phyloP scores from a whole-genome alignment of 495 filamentous ascomycete species.

The Penicillium soppii region DNA sequence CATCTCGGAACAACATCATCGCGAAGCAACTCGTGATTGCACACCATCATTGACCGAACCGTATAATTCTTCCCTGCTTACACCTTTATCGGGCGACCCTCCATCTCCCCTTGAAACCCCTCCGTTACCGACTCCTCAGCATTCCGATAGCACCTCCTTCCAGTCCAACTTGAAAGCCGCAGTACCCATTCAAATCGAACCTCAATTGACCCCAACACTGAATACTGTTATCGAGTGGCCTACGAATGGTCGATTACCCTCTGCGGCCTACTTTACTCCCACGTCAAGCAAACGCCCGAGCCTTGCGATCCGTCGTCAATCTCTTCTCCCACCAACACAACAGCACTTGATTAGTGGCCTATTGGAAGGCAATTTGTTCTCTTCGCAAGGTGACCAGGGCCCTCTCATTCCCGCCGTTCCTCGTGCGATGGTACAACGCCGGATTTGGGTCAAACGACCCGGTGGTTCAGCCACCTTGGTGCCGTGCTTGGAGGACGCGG shows the following conservation, averaged over 20 bases:
- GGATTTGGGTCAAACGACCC: conserved; percentile 91
- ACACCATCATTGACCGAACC: conserved; percentile 19
- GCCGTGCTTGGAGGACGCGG: conserved; percentile 77
- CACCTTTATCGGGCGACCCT: conserved; percentile 23
- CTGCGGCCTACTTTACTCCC: conserved; percentile 17
- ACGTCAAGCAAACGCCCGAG: conserved; percentile 39
- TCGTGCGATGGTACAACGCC: conserved; percentile 58
- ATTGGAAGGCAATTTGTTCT: conserved; percentile 31
- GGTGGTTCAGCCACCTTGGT: conserved; percentile 85
- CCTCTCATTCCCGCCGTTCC: conserved; percentile 17
- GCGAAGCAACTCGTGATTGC: conserved; percentile 2
- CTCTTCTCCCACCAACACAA: conserved; percentile 47
- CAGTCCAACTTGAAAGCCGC: conserved; percentile 14
- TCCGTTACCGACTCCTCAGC: conserved; percentile 25
- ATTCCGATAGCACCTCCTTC: conserved; percentile 25
- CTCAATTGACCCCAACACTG: conserved; percentile 32
- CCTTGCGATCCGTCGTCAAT: conserved; percentile 48
- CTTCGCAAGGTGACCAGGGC: conserved; percentile 22
- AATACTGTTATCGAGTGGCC: conserved; percentile 32
- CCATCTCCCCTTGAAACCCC: conserved; percentile 18
- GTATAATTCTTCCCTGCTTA: conserved; percentile 16
- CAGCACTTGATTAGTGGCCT: conserved; percentile 45
- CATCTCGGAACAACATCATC: conserved; percentile 9
- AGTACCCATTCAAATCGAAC: conserved; percentile 14
- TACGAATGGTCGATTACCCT: conserved; percentile 15